Evolutionary conservation across 192 early-diverging fungal genomes (phyloP).

Genomic region (Geranomyces michiganensis): DNA sequence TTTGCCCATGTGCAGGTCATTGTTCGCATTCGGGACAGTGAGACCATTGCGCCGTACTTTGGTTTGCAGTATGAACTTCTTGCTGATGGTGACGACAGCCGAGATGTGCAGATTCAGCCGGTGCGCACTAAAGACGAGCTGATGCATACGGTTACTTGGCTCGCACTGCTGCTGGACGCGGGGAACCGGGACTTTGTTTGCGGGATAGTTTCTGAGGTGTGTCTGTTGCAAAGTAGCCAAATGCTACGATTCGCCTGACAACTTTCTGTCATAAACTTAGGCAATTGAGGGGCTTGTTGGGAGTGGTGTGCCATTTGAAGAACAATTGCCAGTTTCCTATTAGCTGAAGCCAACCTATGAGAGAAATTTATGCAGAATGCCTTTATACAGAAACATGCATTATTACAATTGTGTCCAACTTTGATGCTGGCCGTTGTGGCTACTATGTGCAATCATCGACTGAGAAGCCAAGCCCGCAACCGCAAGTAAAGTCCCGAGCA

Average conservation of each 20-base stretch:
- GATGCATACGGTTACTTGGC: not conserved
- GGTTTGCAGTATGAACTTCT: not conserved
- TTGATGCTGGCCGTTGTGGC: not conserved
- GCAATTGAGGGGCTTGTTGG: not conserved
- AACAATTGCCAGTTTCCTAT: conserved; percentile 18
- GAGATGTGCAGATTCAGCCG: conserved; percentile 13
- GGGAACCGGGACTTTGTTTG: not conserved
- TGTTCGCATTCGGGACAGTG: not conserved
- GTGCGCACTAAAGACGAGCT: conserved; percentile 8
- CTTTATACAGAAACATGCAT: not conserved
- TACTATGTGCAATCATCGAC: not conserved
- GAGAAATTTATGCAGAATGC: not conserved
- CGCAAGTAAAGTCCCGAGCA: not conserved
- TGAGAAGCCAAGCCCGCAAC: not conserved
- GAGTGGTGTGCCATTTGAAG: conserved; percentile 5
- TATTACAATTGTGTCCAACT: not conserved
- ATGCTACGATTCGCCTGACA: no score
- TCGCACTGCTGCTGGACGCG: not conserved
- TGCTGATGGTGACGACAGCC: not conserved
- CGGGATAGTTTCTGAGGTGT: conserved; percentile 15
- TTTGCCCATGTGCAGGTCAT: conserved; percentile 4
- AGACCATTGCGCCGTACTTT: not conserved
- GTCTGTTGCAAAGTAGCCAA: no score
- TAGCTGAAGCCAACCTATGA: conserved; percentile 6
- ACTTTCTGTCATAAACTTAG: no score